Evolutionary conservation across 1,284 basidiomycete genomes (phyloP), one percentile per base, ranked within the genome.

Genomic region (Sporisorium iseilematis-ciliati): DNA sequence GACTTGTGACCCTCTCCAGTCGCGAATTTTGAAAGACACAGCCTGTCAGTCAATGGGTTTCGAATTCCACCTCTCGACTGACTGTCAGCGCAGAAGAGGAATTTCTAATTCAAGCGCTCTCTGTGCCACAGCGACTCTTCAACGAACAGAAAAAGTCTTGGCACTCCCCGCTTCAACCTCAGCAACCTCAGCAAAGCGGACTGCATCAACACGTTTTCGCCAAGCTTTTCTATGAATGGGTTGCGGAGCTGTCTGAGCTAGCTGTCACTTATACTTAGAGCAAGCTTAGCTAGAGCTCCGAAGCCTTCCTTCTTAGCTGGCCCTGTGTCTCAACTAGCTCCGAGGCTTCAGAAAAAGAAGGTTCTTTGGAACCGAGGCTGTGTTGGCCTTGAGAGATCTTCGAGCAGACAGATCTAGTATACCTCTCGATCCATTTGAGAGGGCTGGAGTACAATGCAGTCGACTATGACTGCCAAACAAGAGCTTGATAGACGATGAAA

Each of bases 291-390:
- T 16, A 38, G 10, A 38, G 12, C 35, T 38, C 4, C 31, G 31
- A 14, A 12, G 29, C 29, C 29, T 8, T 29, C 35, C 35, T 16
- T 16, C 3, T 38, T 4, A 38, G 35, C n/a, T 23, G 31, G 14
- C 21, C 7, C 33, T 12, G 11, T 38, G 50, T 35, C 38, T 35
- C 31, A 38, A 16, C 21, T 52, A 12, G 12, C 21, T 38, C 21
- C 50, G 21, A 14, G 18, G 35, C 8, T 20, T 4, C n/a, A 21
- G 8, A 23, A 40, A 49, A 57, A 41, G 66, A 68, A 68, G 50
- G 29, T 63, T 63, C 60, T 68, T 55, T 56, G 31, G 35, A 59
- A 68, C 52, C 49, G 59, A 68, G 65, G 65, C 65, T 68, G 56
- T 68, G 65, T 42, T 48, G 1, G 14, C 52, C 3, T 23, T 31